A percentile compares a stretch with the other conserved stretches of the same genome.
These are phyloP conservation scores for Zarea fungicola DNA, from an alignment of 2,329 filamentous ascomycete genomes.

Conservation along the genomic window DNA sequence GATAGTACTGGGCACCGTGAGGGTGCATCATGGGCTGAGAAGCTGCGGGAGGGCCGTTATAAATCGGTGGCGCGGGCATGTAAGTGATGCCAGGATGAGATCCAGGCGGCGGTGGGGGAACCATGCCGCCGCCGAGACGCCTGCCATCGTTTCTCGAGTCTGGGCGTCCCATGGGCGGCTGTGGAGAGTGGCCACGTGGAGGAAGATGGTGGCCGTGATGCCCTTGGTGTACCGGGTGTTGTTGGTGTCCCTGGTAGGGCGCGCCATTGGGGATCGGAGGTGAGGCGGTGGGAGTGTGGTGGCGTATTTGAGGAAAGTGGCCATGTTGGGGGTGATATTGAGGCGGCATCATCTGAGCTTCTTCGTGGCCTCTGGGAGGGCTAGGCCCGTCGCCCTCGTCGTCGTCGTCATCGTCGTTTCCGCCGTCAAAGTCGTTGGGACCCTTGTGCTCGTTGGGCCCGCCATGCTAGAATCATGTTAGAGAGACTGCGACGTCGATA, in stretches of 20 bases:
- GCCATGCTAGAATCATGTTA: slow-evolving; percentile 61
- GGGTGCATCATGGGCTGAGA: slow-evolving; percentile 34
- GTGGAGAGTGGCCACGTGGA: slow-evolving; percentile 73
- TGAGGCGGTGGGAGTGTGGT: slow-evolving; percentile 78
- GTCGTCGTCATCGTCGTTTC: slow-evolving; percentile 79
- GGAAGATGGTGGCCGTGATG: slow-evolving; percentile 32
- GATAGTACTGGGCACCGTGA: slow-evolving; percentile 32
- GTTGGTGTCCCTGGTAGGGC: slow-evolving; percentile 61
- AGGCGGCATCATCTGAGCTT: slow-evolving; percentile 60
- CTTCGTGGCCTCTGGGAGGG: slow-evolving; percentile 61
- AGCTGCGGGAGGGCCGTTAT: slow-evolving; percentile 55
- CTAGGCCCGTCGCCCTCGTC: slow-evolving; percentile 66
- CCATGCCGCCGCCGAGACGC: slow-evolving; percentile 68
- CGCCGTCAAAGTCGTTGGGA: slow-evolving; percentile 83
- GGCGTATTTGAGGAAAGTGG: slow-evolving; percentile 75
- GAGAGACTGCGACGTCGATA: neutral
- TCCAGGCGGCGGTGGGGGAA: slow-evolving; percentile 52
- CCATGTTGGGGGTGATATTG: slow-evolving; percentile 61
- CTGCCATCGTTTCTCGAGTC: slow-evolving; percentile 76
- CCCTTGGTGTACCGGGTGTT: too few relatives aligned
- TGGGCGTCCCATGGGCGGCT: slow-evolving; percentile 60
- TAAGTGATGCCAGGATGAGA: slow-evolving; percentile 64
- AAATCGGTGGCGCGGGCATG: slow-evolving; percentile 80
- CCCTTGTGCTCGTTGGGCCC: slow-evolving; percentile 94
- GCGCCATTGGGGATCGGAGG: slow-evolving; percentile 79